Base-by-base conservation (phyloP, 1,284 basidiomycete species). In the Hortiboletus rubellus region DNA sequence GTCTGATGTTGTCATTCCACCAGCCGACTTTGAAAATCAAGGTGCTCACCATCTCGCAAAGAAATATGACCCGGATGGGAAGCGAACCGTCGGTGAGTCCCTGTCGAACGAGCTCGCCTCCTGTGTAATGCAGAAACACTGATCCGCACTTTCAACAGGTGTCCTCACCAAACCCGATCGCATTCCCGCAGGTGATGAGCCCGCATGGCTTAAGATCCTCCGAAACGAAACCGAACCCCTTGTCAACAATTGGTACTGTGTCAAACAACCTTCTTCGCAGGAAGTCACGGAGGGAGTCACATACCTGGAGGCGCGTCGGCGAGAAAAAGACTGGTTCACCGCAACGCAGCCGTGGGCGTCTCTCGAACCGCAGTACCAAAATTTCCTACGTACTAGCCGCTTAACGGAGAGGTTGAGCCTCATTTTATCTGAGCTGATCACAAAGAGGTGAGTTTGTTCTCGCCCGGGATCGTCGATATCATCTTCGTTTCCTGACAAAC, bases 131-230 rank as follows among this genome's bases (percentile, higher is more conserved):
- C 17, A 1, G 14, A 7, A 46, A 4, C 12, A 38, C 15, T 2
- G 7, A 58, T 10, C 14, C 33, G 24, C 41, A 22, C 17, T 18
- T 22, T 18, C 18, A 10, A 22, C 38, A 91, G 90, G 89, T 54
- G 89, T 92, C 17, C 76, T 92, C n/a, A 92, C 90, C 0, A 92
- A 92, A 66, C 87, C 89, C 0, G 91, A 92, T 65, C 82, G 84
- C 5, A 88, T 91, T 46, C 82, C 81, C 0, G 7, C 63, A 0
- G 88, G 87, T 0, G 85, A 89, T 33, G 84, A 90, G 60, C 63
- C 67, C 0, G 64, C 63, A 1, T 92, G 89, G 90, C 58, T 89
- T 8, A 67, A 70, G 0, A 80, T 86, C 46, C 79, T 89, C 31
- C 73, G 77, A 8, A 82, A 86, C 55, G 81, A 86, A 42, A 75